Percentiles rank a stretch among this genome's conserved stretches.
phyloP scores from a whole-genome alignment of 495 filamentous ascomycete genomes.

The Penicillium manginii region DNA sequence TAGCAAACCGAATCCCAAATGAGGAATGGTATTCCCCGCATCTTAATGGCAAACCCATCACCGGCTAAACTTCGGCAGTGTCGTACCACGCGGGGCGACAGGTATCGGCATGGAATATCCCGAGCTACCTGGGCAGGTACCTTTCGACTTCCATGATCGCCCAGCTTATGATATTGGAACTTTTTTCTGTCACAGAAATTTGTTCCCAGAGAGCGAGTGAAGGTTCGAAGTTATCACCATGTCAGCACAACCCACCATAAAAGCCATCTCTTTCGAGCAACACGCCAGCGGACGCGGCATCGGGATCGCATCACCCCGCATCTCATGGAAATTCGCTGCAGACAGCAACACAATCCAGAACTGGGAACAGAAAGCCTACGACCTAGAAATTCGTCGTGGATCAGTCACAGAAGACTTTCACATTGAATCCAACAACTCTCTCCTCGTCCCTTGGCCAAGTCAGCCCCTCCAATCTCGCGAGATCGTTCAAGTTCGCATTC shows the following conservation, averaged over 20 bases:
- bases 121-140: background rate
- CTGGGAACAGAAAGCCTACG: constrained; percentile 43
- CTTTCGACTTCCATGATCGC: background rate
- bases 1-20: background rate
- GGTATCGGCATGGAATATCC: constrained; percentile 1
- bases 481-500: constrained; percentile 42
- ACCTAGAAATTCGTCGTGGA: constrained; percentile 32
- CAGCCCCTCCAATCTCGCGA: constrained; percentile 46
- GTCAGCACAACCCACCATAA: constrained; percentile 14
- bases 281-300: constrained; percentile 38
- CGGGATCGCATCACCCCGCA: constrained; percentile 28
- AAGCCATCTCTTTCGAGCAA: constrained; percentile 35
- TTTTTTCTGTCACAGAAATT: no score
- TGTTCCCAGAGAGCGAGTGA: background rate
- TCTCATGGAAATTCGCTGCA: constrained; percentile 38
- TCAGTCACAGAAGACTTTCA: constrained; percentile 16
- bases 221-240: background rate
- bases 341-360: constrained; percentile 17
- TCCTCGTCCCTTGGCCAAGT: constrained; percentile 56
- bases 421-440: constrained; percentile 32
- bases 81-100: background rate
- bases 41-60: background rate
- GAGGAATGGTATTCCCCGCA: background rate
- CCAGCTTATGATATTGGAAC: background rate
- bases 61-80: constrained; percentile 12